phyloP scores from a whole-genome alignment of 176 grass and related monocot genomes.

The Aegilops umbellulata region DNA sequence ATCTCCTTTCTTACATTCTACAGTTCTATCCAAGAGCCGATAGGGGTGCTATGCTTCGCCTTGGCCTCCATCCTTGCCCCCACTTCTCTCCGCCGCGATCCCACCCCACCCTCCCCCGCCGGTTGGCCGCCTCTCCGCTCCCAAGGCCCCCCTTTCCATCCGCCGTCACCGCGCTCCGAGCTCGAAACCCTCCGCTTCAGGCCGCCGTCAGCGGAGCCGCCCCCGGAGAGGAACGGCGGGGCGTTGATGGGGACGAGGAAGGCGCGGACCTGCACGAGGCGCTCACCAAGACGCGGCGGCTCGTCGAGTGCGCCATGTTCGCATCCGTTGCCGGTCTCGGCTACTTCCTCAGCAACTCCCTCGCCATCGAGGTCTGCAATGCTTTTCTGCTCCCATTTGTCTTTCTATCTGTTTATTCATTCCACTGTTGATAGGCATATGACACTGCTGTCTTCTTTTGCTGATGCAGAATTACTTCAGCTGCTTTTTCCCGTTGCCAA shows the following conservation, averaged over 20 bases:
- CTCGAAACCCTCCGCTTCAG: background rate
- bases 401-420: background rate
- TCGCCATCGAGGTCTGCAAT: conserved; percentile 58
- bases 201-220: background rate
- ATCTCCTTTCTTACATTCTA: too few species aligned
- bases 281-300: conserved; percentile 57
- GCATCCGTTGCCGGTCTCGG: conserved; percentile 74
- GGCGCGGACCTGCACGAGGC: conserved; percentile 43
- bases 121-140: background rate
- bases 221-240: background rate
- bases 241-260: background rate
- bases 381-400: background rate
- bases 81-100: background rate
- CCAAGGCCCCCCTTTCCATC: background rate
- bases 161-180: background rate
- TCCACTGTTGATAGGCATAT: background rate
- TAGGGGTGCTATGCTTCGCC: conserved; percentile 1
- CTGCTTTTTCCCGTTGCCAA: conserved; percentile 93
- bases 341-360: conserved; percentile 93
- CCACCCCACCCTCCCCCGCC: background rate
- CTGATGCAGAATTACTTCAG: conserved; percentile 86
- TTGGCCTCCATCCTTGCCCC: background rate
- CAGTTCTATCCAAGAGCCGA: too few species aligned
- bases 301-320: conserved; percentile 99
- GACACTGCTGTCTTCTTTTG: background rate